These are phyloP conservation scores for Inonotus hispidus DNA, from an alignment of 1,284 basidiomycete genomes.

Conservation along the genomic window DNA sequence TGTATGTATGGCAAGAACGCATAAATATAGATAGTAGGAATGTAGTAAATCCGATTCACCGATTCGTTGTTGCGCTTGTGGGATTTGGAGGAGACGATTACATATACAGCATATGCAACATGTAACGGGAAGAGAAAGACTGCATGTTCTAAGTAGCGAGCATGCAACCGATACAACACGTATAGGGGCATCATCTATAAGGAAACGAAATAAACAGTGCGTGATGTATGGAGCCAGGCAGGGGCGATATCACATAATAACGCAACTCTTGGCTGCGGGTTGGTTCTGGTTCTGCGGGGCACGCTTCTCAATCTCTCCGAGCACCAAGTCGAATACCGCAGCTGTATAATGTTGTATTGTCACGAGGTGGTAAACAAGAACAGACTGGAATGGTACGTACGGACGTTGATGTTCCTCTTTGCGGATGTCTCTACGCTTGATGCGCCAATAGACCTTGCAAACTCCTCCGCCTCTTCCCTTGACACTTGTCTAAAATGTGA, in stretches of 20 bases:
- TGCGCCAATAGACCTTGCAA: slow-evolving; percentile 70
- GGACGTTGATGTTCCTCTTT: slow-evolving; percentile 84
- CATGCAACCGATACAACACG: slow-evolving; percentile 1
- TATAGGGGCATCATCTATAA: background rate
- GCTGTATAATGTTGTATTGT: slow-evolving; percentile 39
- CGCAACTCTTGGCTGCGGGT: slow-evolving; percentile 53
- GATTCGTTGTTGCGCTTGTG: too few relatives aligned
- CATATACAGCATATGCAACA: slow-evolving; percentile 1
- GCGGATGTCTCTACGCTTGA: slow-evolving; percentile 89
- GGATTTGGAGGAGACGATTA: background rate
- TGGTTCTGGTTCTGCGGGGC: slow-evolving; percentile 55
- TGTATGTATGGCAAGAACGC: background rate
- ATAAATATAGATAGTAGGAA: background rate
- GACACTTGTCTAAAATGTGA: slow-evolving; percentile 62
- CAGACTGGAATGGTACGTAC: slow-evolving; percentile 46
- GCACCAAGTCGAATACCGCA: slow-evolving; percentile 85
- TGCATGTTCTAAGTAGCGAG: slow-evolving; percentile 6
- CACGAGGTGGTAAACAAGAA: background rate
- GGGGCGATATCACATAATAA: slow-evolving; percentile 61
- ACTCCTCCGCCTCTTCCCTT: slow-evolving; percentile 64
- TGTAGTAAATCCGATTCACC: background rate
- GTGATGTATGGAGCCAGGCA: slow-evolving; percentile 18
- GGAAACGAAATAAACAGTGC: background rate
- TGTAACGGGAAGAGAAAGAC: too few relatives aligned
- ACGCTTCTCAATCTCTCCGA: slow-evolving; percentile 81